Conservation (phyloP, 805 yeast genomes). For the Kodamaea neixiangensis region DNA sequence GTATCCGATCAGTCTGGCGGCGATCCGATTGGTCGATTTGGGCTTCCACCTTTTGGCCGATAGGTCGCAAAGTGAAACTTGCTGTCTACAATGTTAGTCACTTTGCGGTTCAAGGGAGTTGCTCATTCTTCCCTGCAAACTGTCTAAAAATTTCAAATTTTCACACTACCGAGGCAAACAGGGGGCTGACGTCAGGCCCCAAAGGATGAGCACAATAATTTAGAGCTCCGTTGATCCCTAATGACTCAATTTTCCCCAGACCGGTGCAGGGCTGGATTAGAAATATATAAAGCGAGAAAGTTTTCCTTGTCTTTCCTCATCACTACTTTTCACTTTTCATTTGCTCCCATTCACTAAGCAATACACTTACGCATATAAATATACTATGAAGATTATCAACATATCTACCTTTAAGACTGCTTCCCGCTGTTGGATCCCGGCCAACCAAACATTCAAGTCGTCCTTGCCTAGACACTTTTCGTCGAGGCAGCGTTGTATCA, state of each 20-base stretch:
- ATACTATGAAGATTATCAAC: conserved; percentile 16
- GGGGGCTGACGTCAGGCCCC: neutral
- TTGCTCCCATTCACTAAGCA: neutral
- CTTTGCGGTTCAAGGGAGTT: neutral
- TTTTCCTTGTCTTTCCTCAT: neutral
- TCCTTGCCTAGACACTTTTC: conserved; percentile 32
- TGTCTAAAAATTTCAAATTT: neutral
- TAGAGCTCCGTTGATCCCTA: conserved; percentile 8
- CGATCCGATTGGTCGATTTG: neutral
- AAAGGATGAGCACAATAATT: neutral
- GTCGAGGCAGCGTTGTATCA: conserved; percentile 36
- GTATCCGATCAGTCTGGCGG: neutral
- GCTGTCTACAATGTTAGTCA: neutral
- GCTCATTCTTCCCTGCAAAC: neutral
- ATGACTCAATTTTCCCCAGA: conserved; percentile 11
- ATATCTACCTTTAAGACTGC: conserved; percentile 43
- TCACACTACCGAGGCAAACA: neutral
- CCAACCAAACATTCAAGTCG: conserved; percentile 18
- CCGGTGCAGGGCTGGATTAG: neutral
- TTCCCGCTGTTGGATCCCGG: conserved; percentile 45
- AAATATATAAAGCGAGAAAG: conserved; percentile 4
- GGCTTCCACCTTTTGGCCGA: neutral
- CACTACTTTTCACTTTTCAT: neutral
- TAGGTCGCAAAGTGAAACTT: too few relatives aligned
- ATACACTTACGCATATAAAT: neutral